Base-by-base conservation (phyloP, 805 yeast species). In the Candida easanensis region DNA sequence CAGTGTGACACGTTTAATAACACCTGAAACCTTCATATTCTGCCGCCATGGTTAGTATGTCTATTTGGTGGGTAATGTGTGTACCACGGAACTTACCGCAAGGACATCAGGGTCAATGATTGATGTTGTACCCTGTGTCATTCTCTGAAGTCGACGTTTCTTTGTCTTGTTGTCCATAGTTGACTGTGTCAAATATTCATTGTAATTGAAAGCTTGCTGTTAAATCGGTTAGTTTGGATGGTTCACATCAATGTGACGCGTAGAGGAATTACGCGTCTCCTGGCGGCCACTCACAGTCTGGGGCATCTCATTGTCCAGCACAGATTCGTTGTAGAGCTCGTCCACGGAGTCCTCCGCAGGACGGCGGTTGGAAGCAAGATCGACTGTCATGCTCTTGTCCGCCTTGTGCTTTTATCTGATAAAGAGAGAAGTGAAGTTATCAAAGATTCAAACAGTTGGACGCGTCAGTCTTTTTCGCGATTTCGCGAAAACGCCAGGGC, bases 1-100 rank as follows among this genome's bases (percentile, higher is more conserved):
- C 33, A 90, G 65, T 19, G 71, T 71, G 3, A 90, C 73, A 33
- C 70, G 70, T 52, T 77, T 76, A 33, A 90, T 82, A 33, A 79
- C 79, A 10, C 96, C 97, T 1, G 93, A 44, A 9, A 52, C 50
- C 28, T 46, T 41, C 36, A 19, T 25, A 16, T 36, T 18, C 15
- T 25, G 4, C 38, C 26, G 11, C 11, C 11, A 9, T 23, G 8
- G 26, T 23, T 23, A 23, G 11, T 23, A 14, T 22, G 22, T 6
- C n/a, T 6, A 20, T 9, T 33, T 33, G 19, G 10, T 33, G 16
- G 13, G 20, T 19, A 13, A 16, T 8, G 10, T 10, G 14, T 16
- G 26, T n/a, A n/a, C n/a, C 11, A 23, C 11, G 26, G 26, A 23
- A 34, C 37, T 34, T 17, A 19, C 37, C 17, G 22, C 33, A 19